Percentiles rank a stretch among this genome's conserved stretches.
These are phyloP conservation scores for Excoecaria agallocha DNA, from an alignment of 345 rosid species.

Conservation along the genomic window DNA sequence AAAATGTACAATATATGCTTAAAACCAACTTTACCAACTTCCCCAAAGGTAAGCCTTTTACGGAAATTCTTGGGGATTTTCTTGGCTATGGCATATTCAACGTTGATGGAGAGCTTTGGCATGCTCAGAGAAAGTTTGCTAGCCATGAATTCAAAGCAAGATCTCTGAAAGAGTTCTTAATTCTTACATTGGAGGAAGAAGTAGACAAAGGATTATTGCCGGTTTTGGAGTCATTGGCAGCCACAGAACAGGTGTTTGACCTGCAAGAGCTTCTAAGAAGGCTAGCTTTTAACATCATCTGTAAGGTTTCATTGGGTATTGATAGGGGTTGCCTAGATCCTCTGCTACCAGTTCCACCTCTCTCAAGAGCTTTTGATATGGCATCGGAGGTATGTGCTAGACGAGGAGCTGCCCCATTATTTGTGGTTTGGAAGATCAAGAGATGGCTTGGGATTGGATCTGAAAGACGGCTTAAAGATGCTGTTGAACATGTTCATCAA, in stretches of 20 bases:
- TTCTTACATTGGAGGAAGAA: slow-evolving; percentile 29
- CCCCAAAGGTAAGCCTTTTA: slow-evolving; percentile 88
- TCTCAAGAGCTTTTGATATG: slow-evolving; percentile 22
- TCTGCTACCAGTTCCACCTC: slow-evolving; percentile 18
- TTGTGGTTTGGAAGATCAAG: slow-evolving; percentile 30
- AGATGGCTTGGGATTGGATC: slow-evolving; percentile 36
- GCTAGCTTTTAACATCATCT: slow-evolving; percentile 25
- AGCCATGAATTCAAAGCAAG: too few species aligned
- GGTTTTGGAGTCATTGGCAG: slow-evolving; percentile 24
- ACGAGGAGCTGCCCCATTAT: slow-evolving; percentile 27
- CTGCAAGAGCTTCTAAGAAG: slow-evolving; percentile 28
- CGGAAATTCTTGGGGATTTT: slow-evolving; percentile 73
- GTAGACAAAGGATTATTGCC: slow-evolving; percentile 23
- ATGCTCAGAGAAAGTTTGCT: slow-evolving; percentile 27
- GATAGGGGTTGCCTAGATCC: slow-evolving; percentile 24
- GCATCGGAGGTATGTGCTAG: slow-evolving; percentile 28
- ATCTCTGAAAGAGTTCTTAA: too few species aligned
- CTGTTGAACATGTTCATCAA: slow-evolving; percentile 18
- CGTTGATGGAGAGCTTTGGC: slow-evolving; percentile 34
- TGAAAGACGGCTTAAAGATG: too few species aligned
- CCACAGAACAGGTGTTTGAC: slow-evolving; percentile 15
- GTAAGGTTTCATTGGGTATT: slow-evolving; percentile 24
- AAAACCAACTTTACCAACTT: slow-evolving; percentile 77
- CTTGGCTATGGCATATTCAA: slow-evolving; percentile 37
- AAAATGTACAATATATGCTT: slow-evolving; percentile 75